Percentiles rank a stretch among this genome's conserved stretches.
Conservation (phyloP, 805 yeast genomes). For the Priceomyces melissophilus region DNA sequence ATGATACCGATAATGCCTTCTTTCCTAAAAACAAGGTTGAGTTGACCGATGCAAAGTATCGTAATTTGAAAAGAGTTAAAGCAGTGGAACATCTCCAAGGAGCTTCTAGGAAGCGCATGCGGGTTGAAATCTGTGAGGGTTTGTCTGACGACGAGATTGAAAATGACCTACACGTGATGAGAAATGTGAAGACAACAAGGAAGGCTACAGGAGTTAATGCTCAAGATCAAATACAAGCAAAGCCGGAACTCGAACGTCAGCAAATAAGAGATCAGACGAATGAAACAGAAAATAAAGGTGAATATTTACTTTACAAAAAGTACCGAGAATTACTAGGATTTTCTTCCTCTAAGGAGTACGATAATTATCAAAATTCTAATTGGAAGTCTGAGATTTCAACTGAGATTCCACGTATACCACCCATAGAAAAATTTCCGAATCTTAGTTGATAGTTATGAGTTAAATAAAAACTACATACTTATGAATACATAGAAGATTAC, state of each 20-base stretch:
- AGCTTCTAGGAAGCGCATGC: slow-evolving; percentile 5
- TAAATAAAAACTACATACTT: slow-evolving; percentile 1
- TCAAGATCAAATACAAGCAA: slow-evolving; percentile 7
- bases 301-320: slow-evolving; percentile 7
- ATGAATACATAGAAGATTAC: background rate
- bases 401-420: slow-evolving; percentile 17
- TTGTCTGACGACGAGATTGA: slow-evolving; percentile 22
- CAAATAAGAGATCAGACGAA: slow-evolving; percentile 7
- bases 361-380: background rate
- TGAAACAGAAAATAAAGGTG: slow-evolving; percentile 7
- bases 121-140: slow-evolving; percentile 17
- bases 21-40: slow-evolving; percentile 29
- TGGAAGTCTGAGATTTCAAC: background rate
- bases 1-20: slow-evolving; percentile 20
- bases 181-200: slow-evolving; percentile 6
- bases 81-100: slow-evolving; percentile 1
- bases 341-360: background rate
- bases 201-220: slow-evolving; percentile 7
- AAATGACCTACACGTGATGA: slow-evolving; percentile 19
- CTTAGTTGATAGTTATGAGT: slow-evolving; percentile 4
- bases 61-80: slow-evolving; percentile 8
- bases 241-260: slow-evolving; percentile 8
- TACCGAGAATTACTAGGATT: slow-evolving; percentile 9
- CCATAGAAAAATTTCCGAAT: slow-evolving; percentile 23
- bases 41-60: slow-evolving; percentile 25